Percentiles rank a stretch among this genome's conserved stretches.
Evolutionary conservation across 768 basidiomycete species (phyloP).

Genomic region (Neoboletus brunneissimus): DNA sequence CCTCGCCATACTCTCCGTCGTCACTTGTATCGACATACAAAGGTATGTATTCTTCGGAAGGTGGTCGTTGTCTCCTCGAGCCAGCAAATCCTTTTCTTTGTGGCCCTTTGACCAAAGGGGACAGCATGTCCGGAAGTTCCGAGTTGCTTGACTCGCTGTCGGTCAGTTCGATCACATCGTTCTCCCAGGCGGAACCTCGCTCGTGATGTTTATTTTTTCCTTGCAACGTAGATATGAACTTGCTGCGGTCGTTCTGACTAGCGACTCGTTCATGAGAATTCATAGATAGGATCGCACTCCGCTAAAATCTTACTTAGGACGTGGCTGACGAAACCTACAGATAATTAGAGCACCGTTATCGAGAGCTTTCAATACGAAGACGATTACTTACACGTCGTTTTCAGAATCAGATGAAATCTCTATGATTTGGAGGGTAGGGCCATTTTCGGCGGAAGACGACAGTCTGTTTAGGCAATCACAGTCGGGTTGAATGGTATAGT

Average conservation of each 20-base stretch:
- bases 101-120: conserved; percentile 19
- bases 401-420: conserved; percentile 54
- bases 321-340: conserved; percentile 9
- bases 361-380: not conserved
- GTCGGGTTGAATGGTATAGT: not conserved
- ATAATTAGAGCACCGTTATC: not conserved
- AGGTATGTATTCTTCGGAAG: conserved; percentile 10
- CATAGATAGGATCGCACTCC: not conserved
- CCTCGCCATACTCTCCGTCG: conserved; percentile 33
- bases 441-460: not conserved
- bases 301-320: conserved; percentile 10
- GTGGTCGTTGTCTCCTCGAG: conserved; percentile 7
- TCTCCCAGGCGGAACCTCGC: not conserved
- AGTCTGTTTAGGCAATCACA: not conserved
- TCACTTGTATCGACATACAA: conserved; percentile 33
- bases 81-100: conserved; percentile 1
- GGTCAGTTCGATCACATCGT: conserved; percentile 31
- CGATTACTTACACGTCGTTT: conserved; percentile 34
- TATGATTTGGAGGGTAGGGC: conserved; percentile 39
- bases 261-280: not conserved
- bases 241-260: conserved; percentile 12
- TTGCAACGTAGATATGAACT: not conserved
- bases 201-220: not conserved
- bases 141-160: conserved; percentile 27
- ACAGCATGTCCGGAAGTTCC: conserved; percentile 24